A percentile compares a stretch with the other conserved stretches of the same genome.
Evolutionary conservation across 257 asterid species (phyloP).

Genomic region (Leptodermis oblonga): DNA sequence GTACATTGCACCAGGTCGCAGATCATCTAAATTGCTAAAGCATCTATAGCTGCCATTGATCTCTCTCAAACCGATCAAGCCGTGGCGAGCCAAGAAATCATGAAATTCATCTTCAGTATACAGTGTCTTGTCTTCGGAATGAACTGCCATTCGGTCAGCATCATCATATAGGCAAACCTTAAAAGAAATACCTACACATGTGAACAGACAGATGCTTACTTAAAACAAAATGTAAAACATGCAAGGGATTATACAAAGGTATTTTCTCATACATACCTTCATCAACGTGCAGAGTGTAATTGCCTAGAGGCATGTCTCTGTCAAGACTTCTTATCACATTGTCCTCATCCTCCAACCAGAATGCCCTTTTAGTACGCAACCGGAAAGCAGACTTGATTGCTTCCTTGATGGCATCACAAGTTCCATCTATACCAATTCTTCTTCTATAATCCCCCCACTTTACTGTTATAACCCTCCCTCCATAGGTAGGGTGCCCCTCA

Average conservation of each 20-base stretch:
- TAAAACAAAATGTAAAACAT: neutral
- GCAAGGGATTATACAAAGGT: neutral
- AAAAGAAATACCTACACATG: slow-evolving; percentile 18
- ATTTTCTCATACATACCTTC: slow-evolving; percentile 57
- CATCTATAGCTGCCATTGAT: slow-evolving; percentile 21
- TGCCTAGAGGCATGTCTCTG: slow-evolving; percentile 88
- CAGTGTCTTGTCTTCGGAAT: slow-evolving; percentile 25
- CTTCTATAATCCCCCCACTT: slow-evolving; percentile 66
- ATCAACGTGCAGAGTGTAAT: slow-evolving; percentile 79
- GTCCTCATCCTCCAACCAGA: slow-evolving; percentile 93
- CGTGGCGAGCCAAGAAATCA: slow-evolving; percentile 25
- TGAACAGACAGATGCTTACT: neutral
- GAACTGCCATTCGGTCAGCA: slow-evolving; percentile 24
- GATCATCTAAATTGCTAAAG: slow-evolving; percentile 23
- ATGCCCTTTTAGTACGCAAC: slow-evolving; percentile 78
- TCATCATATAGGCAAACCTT: slow-evolving; percentile 27
- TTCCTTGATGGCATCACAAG: slow-evolving; percentile 72
- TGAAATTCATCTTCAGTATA: slow-evolving; percentile 26
- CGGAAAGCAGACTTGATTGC: slow-evolving; percentile 77
- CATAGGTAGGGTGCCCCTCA: slow-evolving; percentile 45
- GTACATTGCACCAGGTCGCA: slow-evolving; percentile 23
- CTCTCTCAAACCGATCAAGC: slow-evolving; percentile 28
- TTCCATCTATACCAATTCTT: slow-evolving; percentile 80
- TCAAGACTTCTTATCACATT: slow-evolving; percentile 69
- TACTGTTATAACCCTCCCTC: slow-evolving; percentile 77